Evolutionary conservation across 2,329 filamentous ascomycete species (phyloP).

Genomic region (Hypoxylon sp.): DNA sequence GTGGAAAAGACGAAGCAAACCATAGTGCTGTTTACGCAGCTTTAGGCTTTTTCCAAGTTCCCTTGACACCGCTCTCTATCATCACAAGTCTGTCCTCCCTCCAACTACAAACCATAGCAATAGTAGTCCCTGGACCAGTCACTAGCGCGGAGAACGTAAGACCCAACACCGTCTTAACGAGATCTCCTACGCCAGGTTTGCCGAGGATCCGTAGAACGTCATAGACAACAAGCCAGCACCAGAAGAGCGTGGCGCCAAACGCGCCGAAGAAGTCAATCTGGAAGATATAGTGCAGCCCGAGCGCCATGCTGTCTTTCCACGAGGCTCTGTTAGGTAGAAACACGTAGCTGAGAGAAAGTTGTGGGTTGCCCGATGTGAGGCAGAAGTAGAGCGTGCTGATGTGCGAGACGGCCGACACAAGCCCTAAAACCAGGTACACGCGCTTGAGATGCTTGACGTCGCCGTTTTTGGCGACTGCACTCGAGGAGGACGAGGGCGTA

Average conservation of each 20-base stretch:
- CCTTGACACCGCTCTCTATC: constrained; percentile 47
- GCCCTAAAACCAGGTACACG: constrained; percentile 44
- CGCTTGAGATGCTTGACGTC: constrained; percentile 51
- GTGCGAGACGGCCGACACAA: constrained; percentile 46
- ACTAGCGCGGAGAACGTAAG: constrained; percentile 43
- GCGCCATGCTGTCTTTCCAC: constrained; percentile 44
- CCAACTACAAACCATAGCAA: constrained; percentile 49
- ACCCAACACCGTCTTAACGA: constrained; percentile 40
- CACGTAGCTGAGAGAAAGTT: constrained; percentile 47
- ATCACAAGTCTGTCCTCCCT: constrained; percentile 49
- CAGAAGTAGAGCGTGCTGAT: constrained; percentile 46
- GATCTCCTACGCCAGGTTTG: constrained; percentile 17
- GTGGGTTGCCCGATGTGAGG: constrained; percentile 43
- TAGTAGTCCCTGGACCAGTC: constrained; percentile 48
- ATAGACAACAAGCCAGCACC: constrained; percentile 48
- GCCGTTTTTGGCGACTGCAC: constrained; percentile 13
- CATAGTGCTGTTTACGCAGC: constrained; percentile 15
- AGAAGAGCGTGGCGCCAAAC: constrained; percentile 47
- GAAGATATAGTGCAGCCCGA: constrained; percentile 53
- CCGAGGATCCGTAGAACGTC: constrained; percentile 48
- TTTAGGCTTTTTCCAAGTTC: constrained; percentile 45
- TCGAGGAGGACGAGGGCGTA: constrained; percentile 18
- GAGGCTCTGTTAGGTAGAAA: constrained; percentile 45
- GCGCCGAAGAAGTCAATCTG: constrained; percentile 51
- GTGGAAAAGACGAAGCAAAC: not conserved